A percentile compares a stretch with the other conserved stretches of the same genome.
These are phyloP conservation scores for Citrullus colocynthis DNA, from an alignment of 306 rosid species.

Conservation along the genomic window DNA sequence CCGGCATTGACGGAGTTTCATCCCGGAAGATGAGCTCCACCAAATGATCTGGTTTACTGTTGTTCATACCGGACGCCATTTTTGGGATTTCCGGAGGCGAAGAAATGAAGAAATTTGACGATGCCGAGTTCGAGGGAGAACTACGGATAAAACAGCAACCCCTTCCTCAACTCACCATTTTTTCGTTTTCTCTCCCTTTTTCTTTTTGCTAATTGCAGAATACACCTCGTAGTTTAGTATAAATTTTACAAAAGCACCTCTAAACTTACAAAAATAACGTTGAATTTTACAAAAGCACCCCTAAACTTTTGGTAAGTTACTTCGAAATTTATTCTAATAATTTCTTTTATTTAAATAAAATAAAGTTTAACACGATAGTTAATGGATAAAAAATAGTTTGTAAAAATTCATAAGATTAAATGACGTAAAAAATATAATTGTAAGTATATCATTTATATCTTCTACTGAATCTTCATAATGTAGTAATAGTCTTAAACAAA, in stretches of 20 bases:
- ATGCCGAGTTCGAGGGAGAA: not conserved
- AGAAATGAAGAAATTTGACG: not conserved
- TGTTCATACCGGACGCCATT: constrained; percentile 30
- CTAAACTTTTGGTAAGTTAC: no score
- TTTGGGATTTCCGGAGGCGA: not conserved
- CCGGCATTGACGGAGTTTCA: constrained; percentile 13
- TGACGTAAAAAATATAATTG: no score
- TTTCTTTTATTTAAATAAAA: no score
- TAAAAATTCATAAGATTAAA: no score
- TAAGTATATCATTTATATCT: no score
- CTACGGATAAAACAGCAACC: not conserved
- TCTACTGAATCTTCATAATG: no score
- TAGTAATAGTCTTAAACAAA: no score
- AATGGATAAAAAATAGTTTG: no score
- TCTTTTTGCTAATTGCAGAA: not conserved
- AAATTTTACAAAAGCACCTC: not conserved
- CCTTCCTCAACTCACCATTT: not conserved
- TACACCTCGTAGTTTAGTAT: not conserved
- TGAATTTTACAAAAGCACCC: not conserved
- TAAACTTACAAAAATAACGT: no score
- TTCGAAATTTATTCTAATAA: no score
- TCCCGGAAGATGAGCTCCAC: constrained; percentile 40
- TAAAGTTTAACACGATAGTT: no score
- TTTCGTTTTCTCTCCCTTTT: no score
- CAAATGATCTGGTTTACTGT: constrained; percentile 22